A percentile compares a stretch with the other conserved stretches of the same genome.
phyloP scores from a whole-genome alignment of 192 early-diverging fungal genomes.

The Dimargaris cristalligena region DNA sequence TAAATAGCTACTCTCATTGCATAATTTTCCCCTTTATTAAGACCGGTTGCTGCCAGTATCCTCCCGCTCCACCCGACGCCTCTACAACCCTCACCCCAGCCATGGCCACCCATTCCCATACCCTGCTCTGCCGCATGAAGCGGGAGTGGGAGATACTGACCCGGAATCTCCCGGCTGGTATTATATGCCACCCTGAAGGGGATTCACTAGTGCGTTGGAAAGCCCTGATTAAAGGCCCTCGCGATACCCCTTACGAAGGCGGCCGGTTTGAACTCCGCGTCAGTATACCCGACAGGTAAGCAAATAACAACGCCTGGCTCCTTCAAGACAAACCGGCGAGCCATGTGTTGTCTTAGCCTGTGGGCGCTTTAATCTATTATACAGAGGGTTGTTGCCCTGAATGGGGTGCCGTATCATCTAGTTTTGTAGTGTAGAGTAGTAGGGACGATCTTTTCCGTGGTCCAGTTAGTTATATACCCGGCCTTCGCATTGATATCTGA shows the following conservation, averaged over 20 bases:
- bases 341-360: background rate
- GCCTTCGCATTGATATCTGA: background rate
- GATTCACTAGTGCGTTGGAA: background rate
- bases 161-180: background rate
- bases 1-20: background rate
- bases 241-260: background rate
- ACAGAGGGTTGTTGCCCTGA: background rate
- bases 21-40: background rate
- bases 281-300: background rate
- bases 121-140: background rate
- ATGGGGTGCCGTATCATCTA: background rate
- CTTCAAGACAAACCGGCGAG: background rate
- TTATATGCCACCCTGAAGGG: background rate
- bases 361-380: background rate
- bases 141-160: background rate
- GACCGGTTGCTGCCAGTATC: background rate
- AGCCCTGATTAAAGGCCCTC: background rate
- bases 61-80: too few species aligned
- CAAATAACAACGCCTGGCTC: background rate
- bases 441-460: background rate
- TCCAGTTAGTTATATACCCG: background rate
- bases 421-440: background rate
- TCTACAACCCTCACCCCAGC: background rate
- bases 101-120: background rate
- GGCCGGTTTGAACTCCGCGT: background rate